Conservation (phyloP, 2,329 filamentous ascomycete species). For the Lachnellula subtilissima region DNA sequence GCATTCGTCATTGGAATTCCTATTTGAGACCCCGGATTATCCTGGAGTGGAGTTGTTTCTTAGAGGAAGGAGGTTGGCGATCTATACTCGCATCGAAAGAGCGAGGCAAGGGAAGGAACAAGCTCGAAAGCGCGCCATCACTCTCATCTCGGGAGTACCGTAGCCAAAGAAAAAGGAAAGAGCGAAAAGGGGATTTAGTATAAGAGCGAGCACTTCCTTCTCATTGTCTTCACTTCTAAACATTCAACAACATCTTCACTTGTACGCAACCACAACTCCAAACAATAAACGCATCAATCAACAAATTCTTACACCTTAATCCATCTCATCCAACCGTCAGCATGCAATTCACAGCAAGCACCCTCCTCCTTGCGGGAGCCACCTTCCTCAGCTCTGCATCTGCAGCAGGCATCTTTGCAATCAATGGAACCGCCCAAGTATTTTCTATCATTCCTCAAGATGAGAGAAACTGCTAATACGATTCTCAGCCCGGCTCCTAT, state of each 20-base stretch:
- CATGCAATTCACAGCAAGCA: slow-evolving; percentile 13
- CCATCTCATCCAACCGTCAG: background rate
- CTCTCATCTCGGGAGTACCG: background rate
- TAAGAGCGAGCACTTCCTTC: background rate
- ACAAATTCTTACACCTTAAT: background rate
- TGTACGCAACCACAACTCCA: background rate
- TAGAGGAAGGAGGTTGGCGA: background rate
- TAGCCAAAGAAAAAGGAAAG: background rate
- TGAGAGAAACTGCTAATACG: background rate
- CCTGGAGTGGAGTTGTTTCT: background rate
- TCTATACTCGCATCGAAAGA: background rate
- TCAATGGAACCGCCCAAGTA: slow-evolving; percentile 1
- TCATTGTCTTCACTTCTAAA: background rate
- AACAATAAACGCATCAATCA: background rate
- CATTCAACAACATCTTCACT: background rate
- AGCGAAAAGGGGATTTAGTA: background rate
- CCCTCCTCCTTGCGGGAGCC: slow-evolving; percentile 6
- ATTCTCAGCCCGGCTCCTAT: background rate
- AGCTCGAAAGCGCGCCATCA: background rate
- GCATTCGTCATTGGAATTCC: background rate
- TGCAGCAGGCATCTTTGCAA: slow-evolving; percentile 11
- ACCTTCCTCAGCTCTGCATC: slow-evolving; percentile 2
- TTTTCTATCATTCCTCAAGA: background rate
- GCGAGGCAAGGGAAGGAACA: background rate
- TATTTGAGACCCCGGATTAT: background rate